phyloP scores from a whole-genome alignment of 1,139 yeast species.

The Blastobotrys arbuscula region DNA sequence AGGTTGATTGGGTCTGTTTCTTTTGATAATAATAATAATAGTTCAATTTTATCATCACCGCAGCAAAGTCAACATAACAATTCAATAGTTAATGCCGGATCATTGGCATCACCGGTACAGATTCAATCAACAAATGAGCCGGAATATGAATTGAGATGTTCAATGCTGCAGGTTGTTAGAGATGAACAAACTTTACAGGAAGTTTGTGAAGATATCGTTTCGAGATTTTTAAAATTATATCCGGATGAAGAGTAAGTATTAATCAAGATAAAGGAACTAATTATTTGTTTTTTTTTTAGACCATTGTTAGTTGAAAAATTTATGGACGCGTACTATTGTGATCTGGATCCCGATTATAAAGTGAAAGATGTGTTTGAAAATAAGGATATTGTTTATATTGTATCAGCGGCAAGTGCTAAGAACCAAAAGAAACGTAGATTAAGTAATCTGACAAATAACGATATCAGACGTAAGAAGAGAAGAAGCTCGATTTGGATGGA shows the following conservation, averaged over 20 bases:
- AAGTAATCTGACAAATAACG: conserved; percentile 4
- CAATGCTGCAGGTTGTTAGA: conserved; percentile 6
- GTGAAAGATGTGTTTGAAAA: conserved; percentile 57
- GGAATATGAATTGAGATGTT: conserved; percentile 6
- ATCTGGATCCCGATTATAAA: conserved; percentile 67
- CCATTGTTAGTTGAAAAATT: conserved; percentile 48
- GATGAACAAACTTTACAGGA: conserved; percentile 38
- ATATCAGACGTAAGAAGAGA: conserved; percentile 4
- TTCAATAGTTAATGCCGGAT: neutral
- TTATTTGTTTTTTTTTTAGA: conserved; percentile 3
- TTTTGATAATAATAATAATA: neutral
- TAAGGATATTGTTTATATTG: conserved; percentile 42
- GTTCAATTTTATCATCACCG: neutral
- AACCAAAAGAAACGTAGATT: conserved; percentile 10
- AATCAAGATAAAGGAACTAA: neutral
- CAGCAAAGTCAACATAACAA: neutral
- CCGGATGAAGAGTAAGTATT: conserved; percentile 42
- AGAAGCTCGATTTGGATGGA: conserved; percentile 22
- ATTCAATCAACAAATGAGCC: conserved; percentile 4
- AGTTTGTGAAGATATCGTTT: conserved; percentile 46
- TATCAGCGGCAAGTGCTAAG: conserved; percentile 11
- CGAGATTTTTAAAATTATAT: conserved; percentile 53
- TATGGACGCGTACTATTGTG: conserved; percentile 63
- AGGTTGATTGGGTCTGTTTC: neutral
- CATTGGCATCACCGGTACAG: conserved; percentile 1